Conservation (phyloP, 1,284 basidiomycete species). For the Trichosporon coremiiforme region DNA sequence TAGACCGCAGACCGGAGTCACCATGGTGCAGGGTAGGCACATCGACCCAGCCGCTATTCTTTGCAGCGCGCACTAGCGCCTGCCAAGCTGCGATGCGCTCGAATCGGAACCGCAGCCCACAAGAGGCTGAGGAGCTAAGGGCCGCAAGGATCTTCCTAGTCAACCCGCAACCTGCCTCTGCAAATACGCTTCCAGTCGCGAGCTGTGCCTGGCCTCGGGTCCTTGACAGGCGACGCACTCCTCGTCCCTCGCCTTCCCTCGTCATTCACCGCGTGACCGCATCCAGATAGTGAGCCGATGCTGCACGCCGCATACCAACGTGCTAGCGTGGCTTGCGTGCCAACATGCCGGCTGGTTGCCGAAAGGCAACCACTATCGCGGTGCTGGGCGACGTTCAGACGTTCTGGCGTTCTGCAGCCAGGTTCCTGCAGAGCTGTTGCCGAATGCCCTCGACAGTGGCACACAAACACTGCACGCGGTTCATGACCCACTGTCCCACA, state of each 20-base stretch:
- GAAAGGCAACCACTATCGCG: not conserved
- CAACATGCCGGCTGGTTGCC: not conserved
- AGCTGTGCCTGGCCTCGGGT: no score
- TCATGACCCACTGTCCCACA: not conserved
- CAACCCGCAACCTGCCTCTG: no score
- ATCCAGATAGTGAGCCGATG: not conserved
- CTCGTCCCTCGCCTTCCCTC: not conserved
- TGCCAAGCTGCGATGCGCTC: no score
- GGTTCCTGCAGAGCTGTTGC: not conserved
- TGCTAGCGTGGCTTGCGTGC: not conserved
- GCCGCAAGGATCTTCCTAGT: no score
- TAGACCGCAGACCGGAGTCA: no score
- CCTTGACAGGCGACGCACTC: not conserved
- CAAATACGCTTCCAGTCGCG: no score
- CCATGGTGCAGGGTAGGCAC: no score
- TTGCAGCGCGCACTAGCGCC: not conserved
- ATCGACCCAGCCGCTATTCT: not conserved
- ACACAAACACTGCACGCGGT: not conserved
- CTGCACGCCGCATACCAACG: not conserved
- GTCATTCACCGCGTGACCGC: not conserved
- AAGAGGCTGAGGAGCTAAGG: no score
- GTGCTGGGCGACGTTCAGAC: not conserved
- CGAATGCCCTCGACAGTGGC: not conserved
- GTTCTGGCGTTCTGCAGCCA: constrained; percentile 8
- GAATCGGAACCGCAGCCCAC: no score